Conservation (phyloP, 495 filamentous ascomycete genomes). For the Aspergillus kassunensis region DNA sequence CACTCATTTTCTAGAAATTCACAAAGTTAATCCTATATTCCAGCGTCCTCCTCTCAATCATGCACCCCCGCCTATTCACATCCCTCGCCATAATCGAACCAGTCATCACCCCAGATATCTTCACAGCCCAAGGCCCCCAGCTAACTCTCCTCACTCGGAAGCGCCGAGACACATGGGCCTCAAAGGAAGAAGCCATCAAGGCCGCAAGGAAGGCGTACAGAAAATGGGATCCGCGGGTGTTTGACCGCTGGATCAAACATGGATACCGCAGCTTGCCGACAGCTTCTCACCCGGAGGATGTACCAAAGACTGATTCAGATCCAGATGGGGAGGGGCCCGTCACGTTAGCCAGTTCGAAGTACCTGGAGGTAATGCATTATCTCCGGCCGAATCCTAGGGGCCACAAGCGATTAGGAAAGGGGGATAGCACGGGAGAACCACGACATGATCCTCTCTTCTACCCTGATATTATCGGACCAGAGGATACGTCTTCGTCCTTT, state of each 20-base stretch:
- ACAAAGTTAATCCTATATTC: not conserved
- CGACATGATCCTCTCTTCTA: not conserved
- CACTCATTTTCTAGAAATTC: too few relatives aligned
- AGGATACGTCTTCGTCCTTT: not conserved
- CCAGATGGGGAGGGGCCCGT: not conserved
- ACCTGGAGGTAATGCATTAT: slow-evolving; percentile 6
- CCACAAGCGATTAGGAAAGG: too few relatives aligned
- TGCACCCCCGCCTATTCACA: slow-evolving; percentile 1
- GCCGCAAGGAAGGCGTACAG: not conserved
- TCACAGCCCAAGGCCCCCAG: not conserved
- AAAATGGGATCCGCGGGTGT: slow-evolving; percentile 4
- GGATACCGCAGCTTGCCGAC: not conserved
- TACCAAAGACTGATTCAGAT: too few relatives aligned
- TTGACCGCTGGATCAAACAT: slow-evolving; percentile 2
- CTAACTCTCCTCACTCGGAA: not conserved
- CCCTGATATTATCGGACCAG: not conserved
- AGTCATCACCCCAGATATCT: too few relatives aligned
- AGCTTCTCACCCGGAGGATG: not conserved
- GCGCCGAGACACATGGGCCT: not conserved
- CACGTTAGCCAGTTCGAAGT: not conserved
- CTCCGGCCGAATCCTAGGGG: slow-evolving; percentile 1
- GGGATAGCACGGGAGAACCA: too few relatives aligned
- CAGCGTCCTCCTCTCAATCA: slow-evolving; percentile 15
- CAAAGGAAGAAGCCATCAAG: not conserved
- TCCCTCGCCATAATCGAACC: slow-evolving; percentile 3